Evolutionary conservation across 108 stramenopile species (phyloP), one percentile per base, ranked within the genome.

Genomic region (Mayamaea pseudoterrestris): DNA sequence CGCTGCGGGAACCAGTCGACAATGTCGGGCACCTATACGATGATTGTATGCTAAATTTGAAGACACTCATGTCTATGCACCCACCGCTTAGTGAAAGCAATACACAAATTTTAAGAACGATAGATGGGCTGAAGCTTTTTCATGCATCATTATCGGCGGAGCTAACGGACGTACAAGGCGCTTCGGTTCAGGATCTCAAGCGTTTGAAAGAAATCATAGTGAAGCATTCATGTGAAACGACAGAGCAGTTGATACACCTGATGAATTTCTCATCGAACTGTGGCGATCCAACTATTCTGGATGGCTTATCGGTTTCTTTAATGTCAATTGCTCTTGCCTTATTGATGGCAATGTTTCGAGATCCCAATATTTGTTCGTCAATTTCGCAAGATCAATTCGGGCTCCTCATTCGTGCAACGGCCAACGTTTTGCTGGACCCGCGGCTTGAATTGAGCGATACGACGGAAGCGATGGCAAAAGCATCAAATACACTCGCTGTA

Each of bases 401-500:
- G 12, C 22, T 66, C 12, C 44, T 82, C 5, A 59, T 90, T 25
- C 47, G 62, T 9, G 60, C 68, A 52, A 61, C 73, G 11, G 67
- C 69, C 9, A 50, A 59, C 36, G 74, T 65, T 6, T 57, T 90
- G n/a, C 47, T 90, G 14, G 88, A 90, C 48, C 49, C 63, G 35
- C 55, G 83, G 16, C 66, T 90, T 12, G n/a, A n/a, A n/a, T n/a
- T n/a, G n/a, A n/a, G n/a, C n/a, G n/a, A n/a, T n/a, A n/a, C n/a
- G n/a, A n/a, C n/a, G n/a, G n/a, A n/a, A n/a, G n/a, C n/a, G n/a
- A n/a, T n/a, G n/a, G n/a, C n/a, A n/a, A n/a, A n/a, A n/a, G n/a
- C n/a, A n/a, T n/a, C n/a, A n/a, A n/a, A n/a, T n/a, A n/a, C n/a
- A 61, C 63, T 80, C 12, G 80, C 80, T 1, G 75, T 82, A 13